Percentiles rank a stretch among this genome's conserved stretches.
These are phyloP conservation scores for Zopfochytrium polystomum DNA, from an alignment of 371 early-diverging fungal species.

Conservation along the genomic window DNA sequence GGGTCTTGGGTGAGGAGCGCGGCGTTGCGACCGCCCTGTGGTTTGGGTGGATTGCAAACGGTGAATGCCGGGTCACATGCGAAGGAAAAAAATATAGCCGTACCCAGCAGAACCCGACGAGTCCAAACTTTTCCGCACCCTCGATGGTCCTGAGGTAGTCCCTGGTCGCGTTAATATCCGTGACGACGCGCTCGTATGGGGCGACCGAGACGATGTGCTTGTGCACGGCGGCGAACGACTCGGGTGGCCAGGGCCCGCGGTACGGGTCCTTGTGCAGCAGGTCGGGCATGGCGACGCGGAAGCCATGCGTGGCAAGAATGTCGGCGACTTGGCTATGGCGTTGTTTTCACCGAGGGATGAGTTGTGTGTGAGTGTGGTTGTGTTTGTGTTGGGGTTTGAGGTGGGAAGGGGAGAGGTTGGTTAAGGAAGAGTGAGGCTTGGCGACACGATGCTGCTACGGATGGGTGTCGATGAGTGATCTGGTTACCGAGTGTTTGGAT, in stretches of 20 bases:
- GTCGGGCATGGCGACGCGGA: slow-evolving; percentile 66
- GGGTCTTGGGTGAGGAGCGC: slow-evolving; percentile 22
- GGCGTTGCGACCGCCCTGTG: slow-evolving; percentile 15
- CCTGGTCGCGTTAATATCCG: slow-evolving; percentile 40
- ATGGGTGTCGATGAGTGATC: too few relatives aligned
- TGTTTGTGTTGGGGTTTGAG: too few relatives aligned
- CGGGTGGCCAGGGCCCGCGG: slow-evolving; percentile 13
- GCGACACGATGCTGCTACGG: too few relatives aligned
- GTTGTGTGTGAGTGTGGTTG: too few relatives aligned
- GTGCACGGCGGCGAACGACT: slow-evolving; percentile 9
- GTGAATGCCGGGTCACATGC: too few relatives aligned
- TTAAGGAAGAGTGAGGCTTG: too few relatives aligned
- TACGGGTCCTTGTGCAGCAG: slow-evolving; percentile 57
- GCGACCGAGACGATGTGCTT: not conserved
- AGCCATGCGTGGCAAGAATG: slow-evolving; percentile 56
- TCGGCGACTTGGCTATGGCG: slow-evolving; percentile 56
- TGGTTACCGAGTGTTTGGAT: slow-evolving; percentile 16
- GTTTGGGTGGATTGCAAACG: too few relatives aligned
- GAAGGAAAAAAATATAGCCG: too few relatives aligned
- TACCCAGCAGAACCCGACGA: slow-evolving; percentile 72
- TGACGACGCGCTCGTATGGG: not conserved
- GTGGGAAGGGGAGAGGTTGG: too few relatives aligned
- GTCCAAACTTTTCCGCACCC: slow-evolving; percentile 46
- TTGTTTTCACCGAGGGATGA: too few relatives aligned
- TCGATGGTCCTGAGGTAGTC: slow-evolving; percentile 38